Percentiles rank a stretch among this genome's conserved stretches.
phyloP scores from a whole-genome alignment of 352 stramenopile species.

The Albugo candida region DNA sequence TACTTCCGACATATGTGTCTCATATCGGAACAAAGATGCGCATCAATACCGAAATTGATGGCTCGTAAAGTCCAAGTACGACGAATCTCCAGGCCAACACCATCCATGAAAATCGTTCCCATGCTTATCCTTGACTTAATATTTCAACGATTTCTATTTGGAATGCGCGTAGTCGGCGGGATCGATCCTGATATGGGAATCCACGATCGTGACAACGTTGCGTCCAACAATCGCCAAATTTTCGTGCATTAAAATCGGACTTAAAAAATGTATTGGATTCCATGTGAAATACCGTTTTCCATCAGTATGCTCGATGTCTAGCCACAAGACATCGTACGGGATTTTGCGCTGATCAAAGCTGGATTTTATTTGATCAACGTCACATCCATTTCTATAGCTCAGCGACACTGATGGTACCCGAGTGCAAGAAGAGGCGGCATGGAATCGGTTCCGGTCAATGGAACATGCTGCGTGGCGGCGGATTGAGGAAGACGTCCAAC shows the following conservation, averaged over 20 bases:
- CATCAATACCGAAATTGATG: slow-evolving; percentile 89
- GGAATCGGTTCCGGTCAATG: slow-evolving; percentile 81
- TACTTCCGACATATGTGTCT: slow-evolving; percentile 89
- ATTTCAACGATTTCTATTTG: slow-evolving; percentile 56
- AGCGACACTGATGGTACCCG: slow-evolving; percentile 98
- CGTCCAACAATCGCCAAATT: slow-evolving; percentile 77
- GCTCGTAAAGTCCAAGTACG: slow-evolving; percentile 96
- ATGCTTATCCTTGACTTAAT: slow-evolving; percentile 94
- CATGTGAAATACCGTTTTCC: slow-evolving; percentile 97
- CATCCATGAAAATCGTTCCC: slow-evolving; percentile 96
- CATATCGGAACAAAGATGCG: slow-evolving; percentile 88
- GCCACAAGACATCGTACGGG: slow-evolving; percentile 98
- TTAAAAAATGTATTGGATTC: slow-evolving; percentile 91
- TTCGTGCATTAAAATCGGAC: slow-evolving; percentile 89
- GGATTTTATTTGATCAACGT: slow-evolving; percentile 76
- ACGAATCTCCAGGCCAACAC: slow-evolving; percentile 97
- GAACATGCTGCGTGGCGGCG: slow-evolving; percentile 84
- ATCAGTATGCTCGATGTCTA: slow-evolving; percentile 99
- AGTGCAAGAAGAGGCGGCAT: slow-evolving; percentile 93
- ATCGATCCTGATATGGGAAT: slow-evolving; percentile 98
- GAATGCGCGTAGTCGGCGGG: slow-evolving; percentile 84
- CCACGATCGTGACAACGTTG: slow-evolving; percentile 98
- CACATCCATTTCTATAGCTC: slow-evolving; percentile 98
- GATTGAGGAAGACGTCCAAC: slow-evolving; percentile 63
- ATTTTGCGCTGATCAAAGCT: slow-evolving; percentile 95